phyloP scores from a whole-genome alignment of 805 yeast genomes.

The Tetrapisispora taiwanensis region DNA sequence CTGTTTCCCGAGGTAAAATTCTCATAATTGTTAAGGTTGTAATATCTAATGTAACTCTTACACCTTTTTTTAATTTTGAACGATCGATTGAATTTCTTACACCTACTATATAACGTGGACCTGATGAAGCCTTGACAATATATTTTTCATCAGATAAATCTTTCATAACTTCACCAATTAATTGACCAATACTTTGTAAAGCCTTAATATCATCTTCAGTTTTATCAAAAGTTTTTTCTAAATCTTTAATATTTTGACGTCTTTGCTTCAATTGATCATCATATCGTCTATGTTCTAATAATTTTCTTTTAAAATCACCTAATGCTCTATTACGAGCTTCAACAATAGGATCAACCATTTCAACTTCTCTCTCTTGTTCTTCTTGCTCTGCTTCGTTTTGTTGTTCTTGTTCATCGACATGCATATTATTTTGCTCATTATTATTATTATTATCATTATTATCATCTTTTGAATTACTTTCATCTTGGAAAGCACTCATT shows the following conservation, averaged over 20 bases:
- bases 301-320: conserved; percentile 67
- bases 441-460: conserved; percentile 5
- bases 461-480: conserved; percentile 1
- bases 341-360: conserved; percentile 47
- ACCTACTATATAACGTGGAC: conserved; percentile 96
- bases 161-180: conserved; percentile 92
- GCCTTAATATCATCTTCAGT: conserved; percentile 97
- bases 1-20: conserved; percentile 93
- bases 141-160: conserved; percentile 90
- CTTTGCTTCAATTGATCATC: conserved; percentile 81
- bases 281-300: conserved; percentile 89
- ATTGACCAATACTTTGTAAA: conserved; percentile 91
- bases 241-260: conserved; percentile 69
- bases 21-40: conserved; percentile 97
- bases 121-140: conserved; percentile 92
- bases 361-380: conserved; percentile 19
- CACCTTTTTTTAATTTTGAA: conserved; percentile 78
- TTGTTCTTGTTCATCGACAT: conserved; percentile 18
- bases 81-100: conserved; percentile 88
- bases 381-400: conserved; percentile 22
- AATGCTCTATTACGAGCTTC: conserved; percentile 60
- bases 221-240: conserved; percentile 77
- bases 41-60: conserved; percentile 93
- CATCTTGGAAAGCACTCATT: conserved; percentile 45
- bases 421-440: neutral